Evolutionary conservation across 331 rosid species (phyloP).

Genomic region (Quercus lobata): DNA sequence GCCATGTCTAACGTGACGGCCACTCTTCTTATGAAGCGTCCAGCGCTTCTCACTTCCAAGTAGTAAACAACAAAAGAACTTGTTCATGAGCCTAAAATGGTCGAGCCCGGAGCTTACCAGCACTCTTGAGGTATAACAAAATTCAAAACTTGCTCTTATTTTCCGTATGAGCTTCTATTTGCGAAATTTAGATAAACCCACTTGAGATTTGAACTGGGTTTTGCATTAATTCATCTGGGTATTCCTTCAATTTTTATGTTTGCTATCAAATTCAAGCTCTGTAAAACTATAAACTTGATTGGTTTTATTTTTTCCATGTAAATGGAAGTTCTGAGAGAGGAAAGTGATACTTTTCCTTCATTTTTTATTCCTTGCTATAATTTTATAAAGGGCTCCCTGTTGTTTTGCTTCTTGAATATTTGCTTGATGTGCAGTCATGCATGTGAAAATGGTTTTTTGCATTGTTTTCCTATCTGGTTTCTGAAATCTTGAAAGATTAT

Average conservation of each 20-base stretch:
- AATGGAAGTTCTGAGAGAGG: conserved; percentile 72
- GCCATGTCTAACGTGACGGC: background rate
- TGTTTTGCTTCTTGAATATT: background rate
- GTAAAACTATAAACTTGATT: background rate
- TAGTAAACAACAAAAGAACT: too few relatives aligned
- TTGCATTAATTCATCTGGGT: background rate
- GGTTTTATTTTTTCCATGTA: conserved; percentile 51
- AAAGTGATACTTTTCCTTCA: conserved; percentile 24
- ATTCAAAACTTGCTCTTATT: background rate
- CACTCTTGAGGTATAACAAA: conserved; percentile 63
- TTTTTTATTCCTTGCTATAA: background rate
- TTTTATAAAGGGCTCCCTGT: background rate
- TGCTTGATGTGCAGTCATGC: background rate
- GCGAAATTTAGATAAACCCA: background rate
- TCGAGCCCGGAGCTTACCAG: conserved; percentile 69
- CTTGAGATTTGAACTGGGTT: conserved; percentile 4
- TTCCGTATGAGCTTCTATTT: background rate
- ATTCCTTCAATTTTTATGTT: background rate
- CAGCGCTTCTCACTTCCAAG: too few relatives aligned
- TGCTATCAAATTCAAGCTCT: background rate
- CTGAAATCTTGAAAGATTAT: background rate
- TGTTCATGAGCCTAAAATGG: conserved; percentile 35
- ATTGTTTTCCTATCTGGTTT: background rate
- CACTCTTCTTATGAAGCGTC: too few relatives aligned
- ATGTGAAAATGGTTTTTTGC: background rate